phyloP scores from a whole-genome alignment of 306 rosid species.

The Fragaria nilgerrensis region DNA sequence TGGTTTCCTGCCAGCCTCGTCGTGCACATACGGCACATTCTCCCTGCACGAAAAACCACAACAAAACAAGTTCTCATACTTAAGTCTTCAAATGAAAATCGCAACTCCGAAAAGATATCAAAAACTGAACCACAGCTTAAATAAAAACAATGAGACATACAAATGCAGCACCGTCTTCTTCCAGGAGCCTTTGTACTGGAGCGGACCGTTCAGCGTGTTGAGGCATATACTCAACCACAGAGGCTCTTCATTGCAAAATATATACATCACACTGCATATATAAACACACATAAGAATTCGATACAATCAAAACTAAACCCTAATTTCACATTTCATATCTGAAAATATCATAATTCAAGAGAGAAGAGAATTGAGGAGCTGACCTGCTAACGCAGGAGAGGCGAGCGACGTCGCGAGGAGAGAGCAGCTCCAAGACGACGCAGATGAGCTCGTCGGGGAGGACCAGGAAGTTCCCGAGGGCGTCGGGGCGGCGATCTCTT shows the following conservation, averaged over 20 bases:
- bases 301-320: background rate
- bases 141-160: constrained; percentile 36
- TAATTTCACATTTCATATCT: background rate
- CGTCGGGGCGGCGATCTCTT: constrained; percentile 67
- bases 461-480: constrained; percentile 71
- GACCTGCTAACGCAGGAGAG: constrained; percentile 94
- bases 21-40: constrained; percentile 39
- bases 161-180: constrained; percentile 70
- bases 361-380: background rate
- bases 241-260: constrained; percentile 86
- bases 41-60: constrained; percentile 47
- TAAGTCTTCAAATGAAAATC: background rate
- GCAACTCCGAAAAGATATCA: background rate
- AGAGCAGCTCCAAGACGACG: constrained; percentile 56
- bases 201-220: constrained; percentile 50
- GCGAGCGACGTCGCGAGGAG: constrained; percentile 71
- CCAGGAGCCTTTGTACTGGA: constrained; percentile 85
- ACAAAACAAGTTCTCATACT: background rate
- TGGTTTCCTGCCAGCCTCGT: constrained; percentile 36
- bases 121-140: constrained; percentile 14
- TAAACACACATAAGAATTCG: background rate
- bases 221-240: constrained; percentile 88
- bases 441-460: constrained; percentile 87
- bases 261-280: constrained; percentile 75
- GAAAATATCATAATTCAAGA: background rate